Evolutionary conservation across 495 filamentous ascomycete genomes (phyloP).

Genomic region (Podospora anserina): DNA sequence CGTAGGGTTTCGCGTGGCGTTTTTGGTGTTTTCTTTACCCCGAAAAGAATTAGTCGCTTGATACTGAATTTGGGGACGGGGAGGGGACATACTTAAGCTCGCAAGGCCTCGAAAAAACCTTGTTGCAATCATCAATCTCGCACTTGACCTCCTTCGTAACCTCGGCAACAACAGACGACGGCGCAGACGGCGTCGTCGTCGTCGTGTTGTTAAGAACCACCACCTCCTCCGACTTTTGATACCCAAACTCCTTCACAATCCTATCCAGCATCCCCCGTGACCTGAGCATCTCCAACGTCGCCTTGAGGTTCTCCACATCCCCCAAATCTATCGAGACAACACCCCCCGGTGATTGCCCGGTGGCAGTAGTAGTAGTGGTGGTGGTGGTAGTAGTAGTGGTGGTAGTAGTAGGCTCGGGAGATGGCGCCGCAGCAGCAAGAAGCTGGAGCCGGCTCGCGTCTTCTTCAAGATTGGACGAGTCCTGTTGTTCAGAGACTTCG

Average conservation of each 20-base stretch:
- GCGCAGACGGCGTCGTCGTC: neutral
- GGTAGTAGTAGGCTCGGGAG: neutral
- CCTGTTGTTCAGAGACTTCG: constrained; percentile 3
- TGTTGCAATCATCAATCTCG: constrained; percentile 45
- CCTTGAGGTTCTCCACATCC: constrained; percentile 20
- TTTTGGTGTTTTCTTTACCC: constrained; percentile 75
- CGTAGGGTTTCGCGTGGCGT: constrained; percentile 82
- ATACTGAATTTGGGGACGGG: neutral
- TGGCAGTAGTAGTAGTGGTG: neutral
- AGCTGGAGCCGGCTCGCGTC: neutral
- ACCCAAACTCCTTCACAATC: constrained; percentile 34
- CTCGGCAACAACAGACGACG: constrained; percentile 9
- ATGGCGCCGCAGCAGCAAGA: neutral
- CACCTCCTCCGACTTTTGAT: constrained; percentile 26
- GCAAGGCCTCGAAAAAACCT: constrained; percentile 56
- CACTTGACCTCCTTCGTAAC: constrained; percentile 36
- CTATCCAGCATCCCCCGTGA: constrained; percentile 22
- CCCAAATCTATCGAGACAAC: constrained; percentile 18
- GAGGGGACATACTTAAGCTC: constrained; percentile 62
- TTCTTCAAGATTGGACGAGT: neutral
- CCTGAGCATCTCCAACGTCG: constrained; percentile 13
- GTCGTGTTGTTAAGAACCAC: constrained; percentile 3
- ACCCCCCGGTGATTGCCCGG: neutral
- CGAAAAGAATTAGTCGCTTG: neutral
- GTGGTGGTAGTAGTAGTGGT: too few species aligned